These are phyloP conservation scores for Aegilops sharonensis DNA, from an alignment of 176 grass and related monocot genomes.

Conservation along the genomic window DNA sequence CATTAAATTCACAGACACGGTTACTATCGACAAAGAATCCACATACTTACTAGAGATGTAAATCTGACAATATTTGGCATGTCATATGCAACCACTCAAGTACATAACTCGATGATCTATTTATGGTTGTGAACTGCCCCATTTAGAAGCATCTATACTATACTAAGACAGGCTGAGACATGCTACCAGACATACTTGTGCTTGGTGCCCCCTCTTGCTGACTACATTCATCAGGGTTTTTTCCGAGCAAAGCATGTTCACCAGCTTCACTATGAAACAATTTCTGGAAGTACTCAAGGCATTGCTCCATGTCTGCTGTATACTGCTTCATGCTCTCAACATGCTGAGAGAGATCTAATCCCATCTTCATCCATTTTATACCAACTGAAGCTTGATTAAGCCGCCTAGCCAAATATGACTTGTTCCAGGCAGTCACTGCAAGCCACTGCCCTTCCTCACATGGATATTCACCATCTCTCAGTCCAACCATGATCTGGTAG, in stretches of 20 bases:
- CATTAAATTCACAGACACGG: slow-evolving; percentile 4
- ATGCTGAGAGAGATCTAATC: slow-evolving; percentile 69
- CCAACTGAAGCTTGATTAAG: slow-evolving; percentile 54
- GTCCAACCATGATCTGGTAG: slow-evolving; percentile 82
- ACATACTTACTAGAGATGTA: not conserved
- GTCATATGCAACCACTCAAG: slow-evolving; percentile 21
- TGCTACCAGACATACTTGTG: slow-evolving; percentile 31
- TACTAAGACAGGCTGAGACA: slow-evolving; percentile 63
- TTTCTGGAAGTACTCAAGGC: slow-evolving; percentile 54
- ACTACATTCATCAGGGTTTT: slow-evolving; percentile 33
- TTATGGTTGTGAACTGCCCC: slow-evolving; percentile 18
- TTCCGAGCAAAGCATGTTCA: slow-evolving; percentile 8
- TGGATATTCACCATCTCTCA: slow-evolving; percentile 79
- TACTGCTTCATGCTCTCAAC: slow-evolving; percentile 71
- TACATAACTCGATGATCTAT: slow-evolving; percentile 26
- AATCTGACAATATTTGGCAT: not conserved
- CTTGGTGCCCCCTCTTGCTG: slow-evolving; percentile 41
- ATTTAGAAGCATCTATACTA: slow-evolving; percentile 42
- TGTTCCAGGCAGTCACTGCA: slow-evolving; percentile 78
- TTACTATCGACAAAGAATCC: slow-evolving; percentile 23
- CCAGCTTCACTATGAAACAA: slow-evolving; percentile 37
- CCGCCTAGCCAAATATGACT: slow-evolving; percentile 48
- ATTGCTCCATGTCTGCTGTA: slow-evolving; percentile 60
- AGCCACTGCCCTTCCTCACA: slow-evolving; percentile 87
- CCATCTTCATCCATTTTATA: slow-evolving; percentile 90